These are phyloP conservation scores for Lachnellula cervina DNA, from an alignment of 2,329 filamentous ascomycete species.

Conservation along the genomic window DNA sequence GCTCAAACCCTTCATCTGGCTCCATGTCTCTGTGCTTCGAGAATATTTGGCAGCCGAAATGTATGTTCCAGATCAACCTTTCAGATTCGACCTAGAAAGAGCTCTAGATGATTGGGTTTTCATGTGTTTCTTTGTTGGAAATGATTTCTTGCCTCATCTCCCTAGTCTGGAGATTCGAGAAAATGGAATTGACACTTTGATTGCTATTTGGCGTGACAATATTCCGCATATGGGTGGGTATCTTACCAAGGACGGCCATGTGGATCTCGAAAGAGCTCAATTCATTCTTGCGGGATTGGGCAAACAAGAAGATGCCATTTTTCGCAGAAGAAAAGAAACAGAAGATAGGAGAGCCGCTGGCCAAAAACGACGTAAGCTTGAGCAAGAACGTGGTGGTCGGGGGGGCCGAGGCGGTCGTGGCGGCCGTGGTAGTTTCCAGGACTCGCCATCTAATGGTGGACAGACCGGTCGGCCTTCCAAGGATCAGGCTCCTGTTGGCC, in stretches of 20 bases:
- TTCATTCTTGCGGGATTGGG: constrained; percentile 82
- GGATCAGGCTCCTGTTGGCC: constrained; percentile 35
- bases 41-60: constrained; percentile 93
- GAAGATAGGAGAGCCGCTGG: constrained; percentile 80
- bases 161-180: constrained; percentile 97
- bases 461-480: constrained; percentile 17
- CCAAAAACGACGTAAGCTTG: constrained; percentile 71
- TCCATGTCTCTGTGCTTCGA: constrained; percentile 84
- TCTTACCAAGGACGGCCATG: constrained; percentile 88
- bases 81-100: constrained; percentile 88
- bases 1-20: constrained; percentile 95
- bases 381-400: constrained; percentile 46
- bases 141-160: constrained; percentile 95
- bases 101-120: constrained; percentile 98
- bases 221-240: constrained; percentile 90
- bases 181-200: constrained; percentile 92
- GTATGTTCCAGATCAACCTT: constrained; percentile 73
- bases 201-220: constrained; percentile 95
- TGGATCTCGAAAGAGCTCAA: constrained; percentile 82
- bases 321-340: constrained; percentile 77
- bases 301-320: constrained; percentile 90
- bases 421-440: constrained; percentile 24
- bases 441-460: constrained; percentile 26
- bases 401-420: constrained; percentile 32
- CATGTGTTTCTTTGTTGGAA: constrained; percentile 98